These are phyloP conservation scores for Buxus sempervirens DNA, from an alignment of 164 flowering plant genomes.

Conservation along the genomic window DNA sequence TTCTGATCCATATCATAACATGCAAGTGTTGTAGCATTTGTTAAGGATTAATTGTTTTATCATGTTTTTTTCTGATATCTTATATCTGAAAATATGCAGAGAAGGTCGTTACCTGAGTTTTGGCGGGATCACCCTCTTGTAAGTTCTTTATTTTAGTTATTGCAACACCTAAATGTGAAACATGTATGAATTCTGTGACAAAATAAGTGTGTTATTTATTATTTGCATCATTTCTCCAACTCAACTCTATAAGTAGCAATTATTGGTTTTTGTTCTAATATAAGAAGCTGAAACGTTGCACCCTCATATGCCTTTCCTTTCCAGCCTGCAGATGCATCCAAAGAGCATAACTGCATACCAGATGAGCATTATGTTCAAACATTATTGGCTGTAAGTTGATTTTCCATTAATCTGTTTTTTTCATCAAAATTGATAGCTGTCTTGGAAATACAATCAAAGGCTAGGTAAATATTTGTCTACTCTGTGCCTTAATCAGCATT, in stretches of 20 bases:
- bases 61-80: background rate
- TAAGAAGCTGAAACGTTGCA: conserved; percentile 4
- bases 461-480: background rate
- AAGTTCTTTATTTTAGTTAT: conserved; percentile 28
- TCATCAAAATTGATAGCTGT: background rate
- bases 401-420: conserved; percentile 2
- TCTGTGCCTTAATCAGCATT: background rate
- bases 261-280: conserved; percentile 1
- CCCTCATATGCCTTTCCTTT: conserved; percentile 17
- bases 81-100: conserved; percentile 44
- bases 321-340: conserved; percentile 71
- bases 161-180: background rate
- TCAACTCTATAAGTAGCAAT: background rate
- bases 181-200: background rate
- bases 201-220: background rate
- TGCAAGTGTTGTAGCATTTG: background rate
- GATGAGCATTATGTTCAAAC: conserved; percentile 98
- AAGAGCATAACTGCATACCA: conserved; percentile 96
- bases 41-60: background rate
- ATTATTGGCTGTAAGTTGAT: conserved; percentile 73
- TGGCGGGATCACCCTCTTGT: conserved; percentile 89
- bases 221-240: background rate
- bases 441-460: background rate
- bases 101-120: conserved; percentile 89
- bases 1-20: background rate